Conservation (phyloP, 139 green algal species). For the Yamagishiella unicocca region DNA sequence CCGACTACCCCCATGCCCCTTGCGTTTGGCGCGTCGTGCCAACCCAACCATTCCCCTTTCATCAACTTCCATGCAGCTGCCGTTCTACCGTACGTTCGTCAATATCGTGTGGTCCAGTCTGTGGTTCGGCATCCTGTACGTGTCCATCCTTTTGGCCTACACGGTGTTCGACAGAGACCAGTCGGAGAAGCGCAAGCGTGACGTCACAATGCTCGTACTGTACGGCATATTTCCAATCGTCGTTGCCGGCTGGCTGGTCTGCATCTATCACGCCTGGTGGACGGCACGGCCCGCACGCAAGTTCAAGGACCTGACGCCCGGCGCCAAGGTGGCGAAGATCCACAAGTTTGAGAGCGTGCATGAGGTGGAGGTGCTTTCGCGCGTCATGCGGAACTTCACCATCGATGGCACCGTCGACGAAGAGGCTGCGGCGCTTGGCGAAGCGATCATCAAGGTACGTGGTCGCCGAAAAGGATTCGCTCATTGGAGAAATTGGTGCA, state of each 20-base stretch:
- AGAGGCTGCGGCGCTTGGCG: constrained; percentile 4
- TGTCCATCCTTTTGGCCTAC: background rate
- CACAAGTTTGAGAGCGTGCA: constrained; percentile 31
- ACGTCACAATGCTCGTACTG: constrained; percentile 27
- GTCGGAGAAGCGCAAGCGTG: background rate
- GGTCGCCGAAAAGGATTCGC: background rate
- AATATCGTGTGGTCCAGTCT: constrained; percentile 19
- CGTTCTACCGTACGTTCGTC: constrained; percentile 15
- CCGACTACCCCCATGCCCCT: background rate
- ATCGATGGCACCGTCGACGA: background rate
- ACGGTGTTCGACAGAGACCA: background rate
- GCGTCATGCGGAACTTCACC: background rate
- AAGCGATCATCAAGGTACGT: constrained; percentile 43
- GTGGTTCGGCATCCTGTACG: constrained; percentile 48
- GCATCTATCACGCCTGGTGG: constrained; percentile 8
- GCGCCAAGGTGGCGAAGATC: constrained; percentile 13
- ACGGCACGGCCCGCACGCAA: background rate
- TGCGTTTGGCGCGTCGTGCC: background rate
- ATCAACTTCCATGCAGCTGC: background rate
- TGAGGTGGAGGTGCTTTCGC: constrained; percentile 38
- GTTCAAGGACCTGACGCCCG: background rate
- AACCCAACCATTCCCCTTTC: background rate
- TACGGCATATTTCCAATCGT: constrained; percentile 55
- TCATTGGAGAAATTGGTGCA: too few species aligned
- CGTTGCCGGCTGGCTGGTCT: background rate